Base-by-base conservation (phyloP, 352 stramenopile species). In the Phytophthora constricta region DNA sequence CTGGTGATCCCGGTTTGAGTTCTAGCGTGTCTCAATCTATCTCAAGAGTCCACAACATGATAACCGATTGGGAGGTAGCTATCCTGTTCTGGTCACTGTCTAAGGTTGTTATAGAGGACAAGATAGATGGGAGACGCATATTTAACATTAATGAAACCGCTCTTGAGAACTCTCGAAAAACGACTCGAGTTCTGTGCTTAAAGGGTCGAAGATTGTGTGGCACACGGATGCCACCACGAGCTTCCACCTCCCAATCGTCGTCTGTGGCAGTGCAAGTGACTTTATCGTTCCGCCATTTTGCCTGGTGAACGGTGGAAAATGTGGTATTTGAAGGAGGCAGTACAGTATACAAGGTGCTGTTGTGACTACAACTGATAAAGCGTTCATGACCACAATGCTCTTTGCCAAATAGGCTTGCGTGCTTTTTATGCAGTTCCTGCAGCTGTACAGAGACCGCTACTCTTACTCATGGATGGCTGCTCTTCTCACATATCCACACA, bases 141-240 rank as follows among this genome's bases (percentile, higher is more conserved):
- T 60, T 51, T 14, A 60, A 60, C 17, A 16, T 51, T 3, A 39
- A 60, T n/a, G 39, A 60, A n/a, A 51, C 52, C 4, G 39, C 52
- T 25, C 42, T 60, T 28, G 37, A 51, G 27, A 60, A 16, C 9
- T 1, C 10, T 4, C 19, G 11, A 7, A 60, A 60, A 25, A 41
- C 37, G 7, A 60, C 37, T 5, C 11, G 26, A 28, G 17, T 60
- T 2, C n/a, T 16, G 39, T 26, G 23, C 25, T 39, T 7, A 41
- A 17, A n/a, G 50, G 50, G 5, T 47, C 51, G 5, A 47, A 22
- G 8, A 58, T 25, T 39, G 51, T 49, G 2, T 58, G 51, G 34
- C 51, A 58, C 9, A 58, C 19, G 3, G 23, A 58, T 25, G 20
- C 34, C 14, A 39, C 13, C 20, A 17, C 23, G 1, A 37, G n/a